phyloP scores from a whole-genome alignment of 1,284 basidiomycete genomes.

The Fomitiporia mediterranea region DNA sequence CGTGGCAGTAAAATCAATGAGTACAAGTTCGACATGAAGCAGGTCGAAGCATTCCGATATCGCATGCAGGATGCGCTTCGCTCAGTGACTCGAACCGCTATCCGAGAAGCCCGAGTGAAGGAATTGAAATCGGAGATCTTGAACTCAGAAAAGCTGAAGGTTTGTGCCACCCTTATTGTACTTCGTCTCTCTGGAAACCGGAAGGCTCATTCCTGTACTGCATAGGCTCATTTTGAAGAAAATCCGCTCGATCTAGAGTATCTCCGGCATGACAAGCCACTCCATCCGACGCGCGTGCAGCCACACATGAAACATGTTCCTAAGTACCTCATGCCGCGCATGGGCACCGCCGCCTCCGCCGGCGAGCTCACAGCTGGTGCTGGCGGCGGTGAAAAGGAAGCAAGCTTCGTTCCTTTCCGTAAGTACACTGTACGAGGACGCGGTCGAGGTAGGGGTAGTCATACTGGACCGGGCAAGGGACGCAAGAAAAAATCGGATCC shows the following conservation, averaged over 20 bases:
- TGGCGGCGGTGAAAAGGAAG: slow-evolving; percentile 29
- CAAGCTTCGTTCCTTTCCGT: slow-evolving; percentile 67
- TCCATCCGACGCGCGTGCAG: slow-evolving; percentile 85
- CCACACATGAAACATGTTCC: slow-evolving; percentile 96
- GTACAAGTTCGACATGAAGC: slow-evolving; percentile 90
- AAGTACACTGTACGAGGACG: slow-evolving; percentile 43
- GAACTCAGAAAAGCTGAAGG: slow-evolving; percentile 95
- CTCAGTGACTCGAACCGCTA: slow-evolving; percentile 80
- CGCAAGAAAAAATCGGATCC: slow-evolving; percentile 71
- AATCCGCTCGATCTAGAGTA: slow-evolving; percentile 94
- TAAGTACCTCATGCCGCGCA: slow-evolving; percentile 86
- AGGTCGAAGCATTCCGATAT: slow-evolving; percentile 98
- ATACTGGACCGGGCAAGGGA: slow-evolving; percentile 38
- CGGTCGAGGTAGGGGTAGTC: slow-evolving; percentile 48
- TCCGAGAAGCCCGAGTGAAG: slow-evolving; percentile 90
- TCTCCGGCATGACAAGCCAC: slow-evolving; percentile 89
- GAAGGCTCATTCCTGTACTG: not conserved
- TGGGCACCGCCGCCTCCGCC: slow-evolving; percentile 40
- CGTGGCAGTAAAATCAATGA: slow-evolving; percentile 80
- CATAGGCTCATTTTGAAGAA: slow-evolving; percentile 94
- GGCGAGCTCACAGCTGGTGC: slow-evolving; percentile 22
- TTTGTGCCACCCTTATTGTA: slow-evolving; percentile 32
- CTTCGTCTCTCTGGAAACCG: not conserved
- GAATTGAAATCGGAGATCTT: slow-evolving; percentile 93
- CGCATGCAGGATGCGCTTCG: slow-evolving; percentile 96